A percentile compares a stretch with the other conserved stretches of the same genome.
phyloP scores from a whole-genome alignment of 2,329 filamentous ascomycete genomes.

The Didymella arachidicola region DNA sequence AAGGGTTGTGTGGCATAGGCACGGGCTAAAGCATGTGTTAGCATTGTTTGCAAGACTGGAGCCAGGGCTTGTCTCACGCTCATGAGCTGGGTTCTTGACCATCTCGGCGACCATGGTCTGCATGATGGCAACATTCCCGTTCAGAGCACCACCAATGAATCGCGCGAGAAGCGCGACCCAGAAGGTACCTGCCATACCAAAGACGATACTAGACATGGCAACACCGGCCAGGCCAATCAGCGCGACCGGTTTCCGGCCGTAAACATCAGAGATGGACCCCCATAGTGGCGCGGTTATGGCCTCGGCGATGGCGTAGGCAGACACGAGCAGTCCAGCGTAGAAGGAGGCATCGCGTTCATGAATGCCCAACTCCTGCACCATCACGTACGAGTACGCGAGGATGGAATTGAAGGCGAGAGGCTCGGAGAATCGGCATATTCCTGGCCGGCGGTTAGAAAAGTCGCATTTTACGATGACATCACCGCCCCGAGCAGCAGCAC shows the following conservation, averaged over 20 bases:
- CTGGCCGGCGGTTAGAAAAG: constrained; percentile 56
- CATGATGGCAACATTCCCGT: constrained; percentile 91
- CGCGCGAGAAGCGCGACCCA: constrained; percentile 82
- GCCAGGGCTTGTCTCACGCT: constrained; percentile 67
- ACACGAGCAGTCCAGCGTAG: constrained; percentile 85
- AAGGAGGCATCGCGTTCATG: constrained; percentile 68
- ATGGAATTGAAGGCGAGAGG: constrained; percentile 94
- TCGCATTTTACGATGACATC: constrained; percentile 29
- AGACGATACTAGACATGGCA: constrained; percentile 80
- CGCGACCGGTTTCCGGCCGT: constrained; percentile 53
- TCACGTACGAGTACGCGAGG: constrained; percentile 73
- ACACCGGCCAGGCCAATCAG: constrained; percentile 73
- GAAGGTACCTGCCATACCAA: constrained; percentile 82
- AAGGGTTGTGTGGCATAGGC: constrained; percentile 94
- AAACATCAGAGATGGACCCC: constrained; percentile 52
- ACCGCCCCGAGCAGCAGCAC: constrained; percentile 19
- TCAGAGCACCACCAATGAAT: constrained; percentile 80
- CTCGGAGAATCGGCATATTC: constrained; percentile 90
- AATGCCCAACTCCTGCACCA: constrained; percentile 51
- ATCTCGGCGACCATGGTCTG: constrained; percentile 94
- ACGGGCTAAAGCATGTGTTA: constrained; percentile 62
- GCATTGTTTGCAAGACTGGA: not conserved
- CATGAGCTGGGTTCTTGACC: constrained; percentile 85
- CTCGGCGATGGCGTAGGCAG: constrained; percentile 87
- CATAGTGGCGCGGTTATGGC: constrained; percentile 77